Evolutionary conservation across 305 asterid genomes (phyloP).

Genomic region (Solanum hybrid): DNA sequence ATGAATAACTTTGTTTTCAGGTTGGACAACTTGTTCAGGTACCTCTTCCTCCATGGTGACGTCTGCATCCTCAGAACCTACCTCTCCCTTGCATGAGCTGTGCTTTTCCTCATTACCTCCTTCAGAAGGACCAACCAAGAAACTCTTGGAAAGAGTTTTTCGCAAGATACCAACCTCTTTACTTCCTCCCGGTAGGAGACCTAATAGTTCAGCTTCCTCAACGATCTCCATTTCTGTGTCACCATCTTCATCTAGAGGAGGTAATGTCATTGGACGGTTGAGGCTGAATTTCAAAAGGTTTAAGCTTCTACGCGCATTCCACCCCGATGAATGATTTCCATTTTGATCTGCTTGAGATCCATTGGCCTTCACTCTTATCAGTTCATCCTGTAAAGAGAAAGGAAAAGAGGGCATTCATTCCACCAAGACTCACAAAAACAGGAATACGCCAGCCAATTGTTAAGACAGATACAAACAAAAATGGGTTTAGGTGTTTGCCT

Average conservation of each 20-base stretch:
- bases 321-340: conserved; percentile 62
- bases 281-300: conserved; percentile 84
- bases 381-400: conserved; percentile 48
- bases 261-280: conserved; percentile 71
- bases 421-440: not conserved
- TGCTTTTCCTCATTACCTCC: not conserved
- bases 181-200: conserved; percentile 2
- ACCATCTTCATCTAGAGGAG: conserved; percentile 65
- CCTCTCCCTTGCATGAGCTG: conserved; percentile 18
- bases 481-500: conserved; percentile 23
- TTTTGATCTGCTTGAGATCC: conserved; percentile 38
- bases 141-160: conserved; percentile 1
- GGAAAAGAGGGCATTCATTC: not conserved
- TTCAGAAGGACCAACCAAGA: conserved; percentile 4
- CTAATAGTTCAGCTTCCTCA: conserved; percentile 36
- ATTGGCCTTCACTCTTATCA: conserved; percentile 65
- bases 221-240: conserved; percentile 98
- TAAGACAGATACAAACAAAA: not conserved
- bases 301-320: conserved; percentile 95
- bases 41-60: conserved; percentile 62
- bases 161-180: conserved; percentile 5
- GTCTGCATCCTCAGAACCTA: conserved; percentile 46
- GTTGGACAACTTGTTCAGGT: conserved; percentile 31
- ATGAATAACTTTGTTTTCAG: conserved; percentile 11
- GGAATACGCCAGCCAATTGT: not conserved